Evolutionary conservation across 2,329 filamentous ascomycete species (phyloP), one percentile per base, ranked within the genome.

Genomic region (Talaromyces verruculosus): DNA sequence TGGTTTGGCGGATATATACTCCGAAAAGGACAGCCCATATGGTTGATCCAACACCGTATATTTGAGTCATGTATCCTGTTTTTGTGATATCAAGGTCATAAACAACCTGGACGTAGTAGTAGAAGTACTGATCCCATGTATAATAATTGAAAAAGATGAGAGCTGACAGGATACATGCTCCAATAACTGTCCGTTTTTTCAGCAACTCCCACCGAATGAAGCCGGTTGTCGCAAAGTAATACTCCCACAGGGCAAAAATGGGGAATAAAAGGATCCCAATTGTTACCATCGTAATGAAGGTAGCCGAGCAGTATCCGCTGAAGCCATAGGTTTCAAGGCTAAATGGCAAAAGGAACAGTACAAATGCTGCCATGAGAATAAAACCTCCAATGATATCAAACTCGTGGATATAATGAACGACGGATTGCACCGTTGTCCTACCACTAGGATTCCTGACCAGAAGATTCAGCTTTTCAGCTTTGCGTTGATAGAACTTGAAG

Each of bases 311-410:
- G 77, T 83, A 85, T 19, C 74, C 70, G 5, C 78, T 69, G 6
- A 72, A 71, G 30, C 81, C 77, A 30, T 74, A 74, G 17, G 72
- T 71, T 55, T 79, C 75, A n/a, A 91, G 80, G 57, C 80, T 87
- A 76, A 91, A 89, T 0, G 89, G 87, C 15, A 91, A 81, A 2
- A 91, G 82, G 73, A 91, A 85, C 2, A 91, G 77, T 1, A 86
- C 81, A 72, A 89, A 85, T 0, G 87, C 88, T 1, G 79, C 81
- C 61, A 85, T 84, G 47, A 91, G 79, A 1, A 91, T 77, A 22
- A 89, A 67, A 19, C 88, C 79, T 11, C 89, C 88, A 33, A 87
- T 66, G 2, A 87, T 72, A 72, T 91, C 89, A 67, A 91, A 88
- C 69, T 91, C 85, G 53, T 85, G 78, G 15, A 82, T 71, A 74